These are phyloP conservation scores for Neofusicoccum ribis DNA, from an alignment of 2,329 filamentous ascomycete species.

Conservation along the genomic window DNA sequence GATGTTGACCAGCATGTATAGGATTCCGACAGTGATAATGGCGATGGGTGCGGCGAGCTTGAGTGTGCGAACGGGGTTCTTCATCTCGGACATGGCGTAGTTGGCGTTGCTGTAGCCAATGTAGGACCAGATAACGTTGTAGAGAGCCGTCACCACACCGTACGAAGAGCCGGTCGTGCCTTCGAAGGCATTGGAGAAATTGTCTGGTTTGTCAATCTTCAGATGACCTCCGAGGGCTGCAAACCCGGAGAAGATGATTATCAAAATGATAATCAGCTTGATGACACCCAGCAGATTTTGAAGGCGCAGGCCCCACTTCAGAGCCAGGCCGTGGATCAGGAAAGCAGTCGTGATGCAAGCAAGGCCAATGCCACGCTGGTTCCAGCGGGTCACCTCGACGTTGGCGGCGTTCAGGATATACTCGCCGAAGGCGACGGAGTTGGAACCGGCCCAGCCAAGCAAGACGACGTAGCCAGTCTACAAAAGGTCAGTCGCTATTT, in stretches of 20 bases:
- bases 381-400: conserved; percentile 64
- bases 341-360: conserved; percentile 66
- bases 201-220: conserved; percentile 62
- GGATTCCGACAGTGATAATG: conserved; percentile 57
- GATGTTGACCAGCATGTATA: conserved; percentile 69
- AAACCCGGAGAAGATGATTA: conserved; percentile 65
- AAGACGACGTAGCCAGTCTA: conserved; percentile 59
- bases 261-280: conserved; percentile 65
- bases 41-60: conserved; percentile 65
- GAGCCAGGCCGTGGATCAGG: conserved; percentile 62
- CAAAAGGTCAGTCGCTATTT: conserved; percentile 20
- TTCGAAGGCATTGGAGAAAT: conserved; percentile 64
- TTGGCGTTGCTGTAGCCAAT: conserved; percentile 70
- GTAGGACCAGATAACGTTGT: conserved; percentile 72
- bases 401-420: conserved; percentile 68
- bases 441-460: conserved; percentile 63
- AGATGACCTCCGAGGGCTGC: conserved; percentile 61
- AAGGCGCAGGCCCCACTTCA: conserved; percentile 67
- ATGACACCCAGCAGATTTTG: conserved; percentile 66
- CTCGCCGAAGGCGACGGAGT: conserved; percentile 69
- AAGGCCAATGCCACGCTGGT: conserved; percentile 66
- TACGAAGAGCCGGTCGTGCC: conserved; percentile 68
- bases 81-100: conserved; percentile 66
- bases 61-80: conserved; percentile 64
- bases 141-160: conserved; percentile 67